Evolutionary conservation across 1,284 basidiomycete genomes (phyloP).

Genomic region (Trichosporon sp.): DNA sequence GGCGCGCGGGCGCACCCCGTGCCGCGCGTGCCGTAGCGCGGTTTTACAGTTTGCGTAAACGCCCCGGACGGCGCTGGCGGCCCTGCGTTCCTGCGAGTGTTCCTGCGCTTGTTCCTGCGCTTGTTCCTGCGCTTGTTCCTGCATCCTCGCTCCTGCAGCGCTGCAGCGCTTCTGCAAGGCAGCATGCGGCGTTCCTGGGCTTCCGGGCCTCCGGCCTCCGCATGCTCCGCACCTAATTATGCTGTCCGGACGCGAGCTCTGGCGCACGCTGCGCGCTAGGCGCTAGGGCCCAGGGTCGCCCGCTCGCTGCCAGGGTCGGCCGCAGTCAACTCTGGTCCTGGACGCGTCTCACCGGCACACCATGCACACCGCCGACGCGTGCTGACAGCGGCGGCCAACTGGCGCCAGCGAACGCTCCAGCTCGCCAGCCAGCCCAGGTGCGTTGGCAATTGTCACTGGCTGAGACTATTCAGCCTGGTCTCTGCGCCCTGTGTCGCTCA

Average conservation of each 20-base stretch:
- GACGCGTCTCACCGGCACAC: conserved; percentile 2
- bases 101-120: too few species aligned
- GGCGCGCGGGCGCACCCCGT: background rate
- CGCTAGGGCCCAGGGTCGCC: too few species aligned
- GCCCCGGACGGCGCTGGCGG: background rate
- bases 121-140: too few species aligned
- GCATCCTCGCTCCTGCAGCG: too few species aligned
- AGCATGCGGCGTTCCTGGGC: background rate
- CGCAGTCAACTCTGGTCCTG: background rate
- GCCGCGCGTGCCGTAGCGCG: background rate
- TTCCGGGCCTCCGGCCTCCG: background rate
- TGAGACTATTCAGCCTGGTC: conserved; percentile 2
- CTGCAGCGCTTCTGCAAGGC: too few species aligned
- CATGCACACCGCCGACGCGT: background rate
- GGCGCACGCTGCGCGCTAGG: too few species aligned
- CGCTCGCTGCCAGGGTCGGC: background rate
- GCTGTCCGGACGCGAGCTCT: too few species aligned
- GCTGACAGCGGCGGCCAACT: background rate
- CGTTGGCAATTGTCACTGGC: conserved; percentile 2
- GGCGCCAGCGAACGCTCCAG: background rate
- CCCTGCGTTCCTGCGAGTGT: too few species aligned
- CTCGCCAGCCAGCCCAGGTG: background rate
- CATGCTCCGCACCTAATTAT: too few species aligned
- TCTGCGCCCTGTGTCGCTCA: background rate
- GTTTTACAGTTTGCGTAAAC: background rate